Base-by-base conservation (phyloP, 2,329 filamentous ascomycete species). In the Penicillium glabrum region DNA sequence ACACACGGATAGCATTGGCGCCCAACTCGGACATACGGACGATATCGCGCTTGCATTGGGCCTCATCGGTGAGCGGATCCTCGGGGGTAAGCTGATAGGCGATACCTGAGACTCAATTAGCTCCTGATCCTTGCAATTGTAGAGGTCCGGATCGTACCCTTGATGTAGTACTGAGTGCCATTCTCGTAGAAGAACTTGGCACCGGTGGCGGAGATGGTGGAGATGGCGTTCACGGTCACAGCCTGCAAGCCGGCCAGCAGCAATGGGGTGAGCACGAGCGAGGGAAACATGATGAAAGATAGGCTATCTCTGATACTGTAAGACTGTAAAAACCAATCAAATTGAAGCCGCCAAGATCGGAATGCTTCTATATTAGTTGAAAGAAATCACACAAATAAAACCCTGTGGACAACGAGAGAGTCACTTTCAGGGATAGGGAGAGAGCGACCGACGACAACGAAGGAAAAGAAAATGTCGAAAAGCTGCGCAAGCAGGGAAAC, bases 131-230 rank as follows among this genome's bases (percentile, higher is more conserved):
- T 39, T 39, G 35, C 3, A 39, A 19, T 19, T 39, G n/a, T 10
- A 19, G 7, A 5, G n/a, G 10, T 19, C 9, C 35, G 35, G 11
- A 19, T 11, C 72, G 50, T 74, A 89, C 90, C 90, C 78, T 93
- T 95, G 74, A 95, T 83, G 74, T 86, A 95, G 80, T 90, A 96
- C 71, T 96, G 91, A 31, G 86, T 82, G 62, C 91, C 91, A 72
- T 93, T 85, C 67, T 84, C 85, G 64, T 86, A 87, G 79, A 96
- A 96, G 80, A 96, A 91, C 77, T 96, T 96, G 78, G 88, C 87
- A 50, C 91, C 91, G 53, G 88, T 84, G 43, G 77, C 76, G n/a
- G 79, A 78, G 60, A 88, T 83, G 53, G 82, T 82, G 35, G 82
- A 77, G 47, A 86, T 76, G 29, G 83, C 79, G 43, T 61, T 59